Percentiles rank a stretch among this genome's conserved stretches.
Conservation (phyloP, 1,284 basidiomycete genomes). For the Abortiporus biennis region DNA sequence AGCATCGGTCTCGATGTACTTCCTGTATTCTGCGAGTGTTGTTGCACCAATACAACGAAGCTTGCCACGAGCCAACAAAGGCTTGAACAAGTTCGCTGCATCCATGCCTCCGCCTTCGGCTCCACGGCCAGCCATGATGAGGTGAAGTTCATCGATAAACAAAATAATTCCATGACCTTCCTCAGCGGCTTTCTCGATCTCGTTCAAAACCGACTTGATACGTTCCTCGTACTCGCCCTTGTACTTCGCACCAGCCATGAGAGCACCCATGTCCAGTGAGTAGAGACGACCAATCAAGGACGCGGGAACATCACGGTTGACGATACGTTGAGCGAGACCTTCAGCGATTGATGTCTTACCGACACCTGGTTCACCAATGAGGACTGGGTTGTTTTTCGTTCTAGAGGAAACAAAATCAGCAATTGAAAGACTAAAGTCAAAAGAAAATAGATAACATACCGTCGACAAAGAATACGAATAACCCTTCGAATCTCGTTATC, state of each 20-base stretch:
- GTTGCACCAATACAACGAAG: slow-evolving; percentile 90
- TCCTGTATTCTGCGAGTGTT: slow-evolving; percentile 89
- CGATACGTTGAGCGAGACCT: slow-evolving; percentile 93
- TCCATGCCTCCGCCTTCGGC: slow-evolving; percentile 77
- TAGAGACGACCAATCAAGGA: slow-evolving; percentile 79
- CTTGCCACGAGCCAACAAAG: slow-evolving; percentile 87
- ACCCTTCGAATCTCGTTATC: slow-evolving; percentile 84
- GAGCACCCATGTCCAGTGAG: slow-evolving; percentile 89
- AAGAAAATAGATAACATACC: slow-evolving; percentile 30
- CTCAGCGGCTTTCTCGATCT: slow-evolving; percentile 89
- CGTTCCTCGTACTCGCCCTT: slow-evolving; percentile 98
- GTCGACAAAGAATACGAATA: slow-evolving; percentile 73
- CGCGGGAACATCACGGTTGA: slow-evolving; percentile 94
- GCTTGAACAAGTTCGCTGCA: slow-evolving; percentile 87
- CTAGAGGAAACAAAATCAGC: slow-evolving; percentile 28
- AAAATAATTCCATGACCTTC: slow-evolving; percentile 85
- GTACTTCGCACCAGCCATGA: slow-evolving; percentile 96
- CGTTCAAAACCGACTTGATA: slow-evolving; percentile 87
- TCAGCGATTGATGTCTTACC: slow-evolving; percentile 94
- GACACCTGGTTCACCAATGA: slow-evolving; percentile 92
- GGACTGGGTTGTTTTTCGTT: slow-evolving; percentile 90
- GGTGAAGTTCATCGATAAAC: slow-evolving; percentile 93
- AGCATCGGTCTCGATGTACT: slow-evolving; percentile 94
- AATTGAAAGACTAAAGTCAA: background rate
- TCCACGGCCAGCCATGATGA: slow-evolving; percentile 85